Evolutionary conservation across 1,284 basidiomycete species (phyloP).

Genomic region (Ganoderma lingzhi): DNA sequence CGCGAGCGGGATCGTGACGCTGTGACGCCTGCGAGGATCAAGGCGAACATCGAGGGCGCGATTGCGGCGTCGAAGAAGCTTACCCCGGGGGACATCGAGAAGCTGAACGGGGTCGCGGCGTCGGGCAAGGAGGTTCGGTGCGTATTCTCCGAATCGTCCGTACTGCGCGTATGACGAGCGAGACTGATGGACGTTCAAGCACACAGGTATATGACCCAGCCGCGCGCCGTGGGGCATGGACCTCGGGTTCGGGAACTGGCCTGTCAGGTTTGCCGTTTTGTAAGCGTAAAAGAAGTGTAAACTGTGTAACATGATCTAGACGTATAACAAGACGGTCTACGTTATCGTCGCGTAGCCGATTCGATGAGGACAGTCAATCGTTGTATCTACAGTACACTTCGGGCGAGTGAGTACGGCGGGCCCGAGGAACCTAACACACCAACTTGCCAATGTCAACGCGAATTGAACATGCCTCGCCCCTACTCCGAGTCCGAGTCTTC

Average conservation of each 20-base stretch:
- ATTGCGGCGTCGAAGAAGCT: slow-evolving; percentile 59
- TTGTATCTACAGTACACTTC: too few species aligned
- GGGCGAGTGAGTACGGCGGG: too few species aligned
- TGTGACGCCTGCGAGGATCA: slow-evolving; percentile 79
- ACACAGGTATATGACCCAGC: slow-evolving; percentile 55
- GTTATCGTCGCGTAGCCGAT: too few species aligned
- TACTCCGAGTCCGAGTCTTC: too few species aligned
- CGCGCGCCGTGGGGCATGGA: slow-evolving; percentile 69
- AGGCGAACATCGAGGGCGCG: slow-evolving; percentile 69
- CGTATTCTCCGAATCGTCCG: slow-evolving; percentile 19
- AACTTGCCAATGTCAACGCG: too few species aligned
- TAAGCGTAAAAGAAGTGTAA: slow-evolving; percentile 1
- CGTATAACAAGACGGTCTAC: background rate
- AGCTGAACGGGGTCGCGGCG: slow-evolving; percentile 72
- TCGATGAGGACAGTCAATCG: too few species aligned
- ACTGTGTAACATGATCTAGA: slow-evolving; percentile 7
- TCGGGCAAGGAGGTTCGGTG: slow-evolving; percentile 74
- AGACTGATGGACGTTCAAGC: slow-evolving; percentile 5
- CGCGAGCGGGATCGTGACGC: slow-evolving; percentile 68
- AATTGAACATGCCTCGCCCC: too few species aligned
- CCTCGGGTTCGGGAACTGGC: slow-evolving; percentile 77
- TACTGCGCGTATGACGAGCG: too few species aligned
- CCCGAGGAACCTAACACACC: too few species aligned
- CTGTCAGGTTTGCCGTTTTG: slow-evolving; percentile 26
- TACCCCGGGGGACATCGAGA: slow-evolving; percentile 64